Evolutionary conservation across 1,284 basidiomycete species (phyloP), one percentile per base, ranked within the genome.

Genomic region (Irpex lacteus): DNA sequence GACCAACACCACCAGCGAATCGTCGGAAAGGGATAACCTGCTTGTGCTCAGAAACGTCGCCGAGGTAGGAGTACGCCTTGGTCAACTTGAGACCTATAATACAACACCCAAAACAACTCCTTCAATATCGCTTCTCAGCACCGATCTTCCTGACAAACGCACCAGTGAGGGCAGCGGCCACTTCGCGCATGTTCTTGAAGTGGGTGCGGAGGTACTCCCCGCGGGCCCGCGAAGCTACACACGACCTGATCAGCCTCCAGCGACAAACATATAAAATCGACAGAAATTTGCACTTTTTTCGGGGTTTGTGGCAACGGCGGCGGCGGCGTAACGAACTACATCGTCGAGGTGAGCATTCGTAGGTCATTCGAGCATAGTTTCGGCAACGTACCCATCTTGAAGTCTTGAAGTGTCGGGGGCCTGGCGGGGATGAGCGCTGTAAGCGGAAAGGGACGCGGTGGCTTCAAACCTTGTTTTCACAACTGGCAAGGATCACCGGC

Each of bases 151-250:
- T 13, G 21, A 57, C 36, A 61, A 15, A 81, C 85, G 70, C 71
- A 93, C 94, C 94, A 71, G 89, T 88, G 69, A 96, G 83, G 70
- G 91, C 94, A 72, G 94, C 93, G 63, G 89, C 92, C 65, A 97
- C 95, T 81, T 95, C 95, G 73, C 96, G 93, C 89, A 98, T 98
- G 89, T 99, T 99, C 92, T 99, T 99, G 90, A 98, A 99, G 85
- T 99, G 98, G 66, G 97, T 98, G 73, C 96, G 94, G 76, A 98
- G 89, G 86, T 98, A 98, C 84, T 96, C 92, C 74, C 96, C 96
- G 75, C 94, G 92, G 68, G 96, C 93, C 76, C 88, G 91, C 74
- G 95, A 90, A 78, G 92, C 94, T 96, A 70, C 56, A 66, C 32
- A 66, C 66, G 26, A 47, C 40, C 64, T 70, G 67, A 68, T 66